Evolutionary conservation across 1,284 basidiomycete genomes (phyloP), one percentile per base, ranked within the genome.

Genomic region (Melampsora occidentalis): DNA sequence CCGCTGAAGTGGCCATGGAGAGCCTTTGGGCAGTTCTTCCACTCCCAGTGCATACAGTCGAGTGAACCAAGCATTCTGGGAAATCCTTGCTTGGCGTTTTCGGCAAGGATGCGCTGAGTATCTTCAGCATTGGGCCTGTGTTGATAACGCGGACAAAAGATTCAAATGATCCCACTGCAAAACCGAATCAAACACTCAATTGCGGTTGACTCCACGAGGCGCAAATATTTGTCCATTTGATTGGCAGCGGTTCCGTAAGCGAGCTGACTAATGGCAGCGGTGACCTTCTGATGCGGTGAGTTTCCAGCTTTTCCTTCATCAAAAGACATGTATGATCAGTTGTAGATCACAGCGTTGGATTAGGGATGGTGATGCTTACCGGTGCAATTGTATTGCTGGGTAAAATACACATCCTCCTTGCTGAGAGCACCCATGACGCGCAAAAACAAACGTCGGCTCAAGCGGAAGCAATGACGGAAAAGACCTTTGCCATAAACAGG

Each of bases 161-260:
- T 5, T 6, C 57, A 22, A 16, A 35, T 25, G 28, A 73, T 18
- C 12, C 25, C 42, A n/a, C 57, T 31, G 35, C 71, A 73, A 59
- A 73, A 73, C 33, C 63, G n/a, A 1, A 73, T 2, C 33, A 73
- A 31, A 66, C 63, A 46, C 35, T 66, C 71, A 0, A 66, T n/a
- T 14, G 71, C 63, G 0, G 71, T 73, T 14, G 62, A 57, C 31
- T 73, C 71, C 6, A 63, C 63, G n/a, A 73, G 35, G 12, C 63
- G 28, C 12, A 73, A 51, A 20, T 73, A 73, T 6, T 42, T 1
- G 20, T 66, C 63, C 31, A 57, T n/a, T 22, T 65, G 39, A 18
- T 33, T 63, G 16, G 46, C 46, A 7, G 57, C 7, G 5, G 53
- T 59, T 10, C 71, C 71, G 46, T 73, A 53, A 18, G 20, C 35